Percentiles rank a stretch among this genome's conserved stretches.
phyloP scores from a whole-genome alignment of 768 basidiomycete genomes.

The Pleurotus sapidus region DNA sequence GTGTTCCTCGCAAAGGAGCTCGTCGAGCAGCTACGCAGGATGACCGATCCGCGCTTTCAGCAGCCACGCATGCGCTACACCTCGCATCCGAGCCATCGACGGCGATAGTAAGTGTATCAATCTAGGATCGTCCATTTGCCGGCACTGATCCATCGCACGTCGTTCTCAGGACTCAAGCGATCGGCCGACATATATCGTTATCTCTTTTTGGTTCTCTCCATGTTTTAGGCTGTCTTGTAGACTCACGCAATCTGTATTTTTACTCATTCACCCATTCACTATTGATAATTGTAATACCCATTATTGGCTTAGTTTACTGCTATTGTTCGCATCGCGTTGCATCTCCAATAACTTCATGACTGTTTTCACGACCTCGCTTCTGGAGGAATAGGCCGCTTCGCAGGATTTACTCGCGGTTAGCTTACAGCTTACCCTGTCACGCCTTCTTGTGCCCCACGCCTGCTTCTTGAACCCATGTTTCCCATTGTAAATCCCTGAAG shows the following conservation, averaged over 20 bases:
- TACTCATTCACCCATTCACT: not conserved
- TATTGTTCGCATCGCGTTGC: too few relatives aligned
- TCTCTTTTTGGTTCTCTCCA: not conserved
- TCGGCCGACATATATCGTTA: not conserved
- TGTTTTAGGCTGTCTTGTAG: not conserved
- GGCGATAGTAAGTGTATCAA: constrained; percentile 6
- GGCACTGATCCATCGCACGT: not conserved
- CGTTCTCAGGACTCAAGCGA: not conserved
- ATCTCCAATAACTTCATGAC: too few relatives aligned
- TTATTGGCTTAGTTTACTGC: too few relatives aligned
- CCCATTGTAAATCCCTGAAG: too few relatives aligned
- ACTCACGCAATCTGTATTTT: not conserved
- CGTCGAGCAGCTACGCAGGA: constrained; percentile 39
- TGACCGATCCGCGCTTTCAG: constrained; percentile 23
- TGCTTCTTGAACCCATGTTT: too few relatives aligned
- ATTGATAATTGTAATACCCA: too few relatives aligned
- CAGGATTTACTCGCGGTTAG: too few relatives aligned
- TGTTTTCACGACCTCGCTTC: too few relatives aligned
- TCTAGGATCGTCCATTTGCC: not conserved
- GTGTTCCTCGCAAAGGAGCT: constrained; percentile 56
- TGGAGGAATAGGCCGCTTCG: too few relatives aligned
- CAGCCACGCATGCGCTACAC: constrained; percentile 1
- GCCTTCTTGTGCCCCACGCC: too few relatives aligned
- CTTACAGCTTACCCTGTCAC: too few relatives aligned
- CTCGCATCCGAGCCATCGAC: constrained; percentile 5